Base-by-base conservation (phyloP, 148 eudicot genomes). In the Rhododendron vialii region DNA sequence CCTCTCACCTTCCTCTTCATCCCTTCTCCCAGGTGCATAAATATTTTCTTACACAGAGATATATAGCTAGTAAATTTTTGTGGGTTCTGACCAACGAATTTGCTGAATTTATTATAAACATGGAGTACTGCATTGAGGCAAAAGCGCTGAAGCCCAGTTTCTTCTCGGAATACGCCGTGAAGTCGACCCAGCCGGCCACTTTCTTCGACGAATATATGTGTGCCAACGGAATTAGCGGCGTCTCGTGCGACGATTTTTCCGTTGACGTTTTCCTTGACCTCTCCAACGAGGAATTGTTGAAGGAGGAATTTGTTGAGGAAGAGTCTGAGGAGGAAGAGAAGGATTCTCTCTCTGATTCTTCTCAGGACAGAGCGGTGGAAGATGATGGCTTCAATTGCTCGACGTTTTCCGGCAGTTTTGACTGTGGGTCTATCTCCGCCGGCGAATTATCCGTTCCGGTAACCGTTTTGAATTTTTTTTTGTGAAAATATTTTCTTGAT, bases 221-320 rank as follows among this genome's bases (percentile, higher is more conserved):
- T 20, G 82, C 86, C 1, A 75, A 88, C 28, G 92, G 82, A 71
- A 84, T 88, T 81, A 89, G 84, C 79, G 78, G 87, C 59, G 90
- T 85, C 43, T 69, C 48, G 51, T 45, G 45, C 61, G 93, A 95
- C 7, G 99, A 95, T 81, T 95, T 96, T 20, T 93, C 98, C 17
- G 89, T 96, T 30, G 99, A 96, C 81, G 96, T 89, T 65, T 94
- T 94, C 51, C 93, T 96, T 9, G 92, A 96, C 91, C 89, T 96
- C 45, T 89, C 95, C 1, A 92, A 89, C 7, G 92, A 94, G 18
- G 94, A 95, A 9, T n/a, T 63, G 30, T 2, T 7, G 30, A 2
- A 61, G 50, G 90, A 79, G 0, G 91, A 9, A 43, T 83, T 76
- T 0, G 78, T 82, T 30, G 63, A 59, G 0, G 89, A 85, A 22